Evolutionary conservation across 305 asterid species (phyloP), one percentile per base, ranked within the genome.

Genomic region (Fraxinus baroniana): DNA sequence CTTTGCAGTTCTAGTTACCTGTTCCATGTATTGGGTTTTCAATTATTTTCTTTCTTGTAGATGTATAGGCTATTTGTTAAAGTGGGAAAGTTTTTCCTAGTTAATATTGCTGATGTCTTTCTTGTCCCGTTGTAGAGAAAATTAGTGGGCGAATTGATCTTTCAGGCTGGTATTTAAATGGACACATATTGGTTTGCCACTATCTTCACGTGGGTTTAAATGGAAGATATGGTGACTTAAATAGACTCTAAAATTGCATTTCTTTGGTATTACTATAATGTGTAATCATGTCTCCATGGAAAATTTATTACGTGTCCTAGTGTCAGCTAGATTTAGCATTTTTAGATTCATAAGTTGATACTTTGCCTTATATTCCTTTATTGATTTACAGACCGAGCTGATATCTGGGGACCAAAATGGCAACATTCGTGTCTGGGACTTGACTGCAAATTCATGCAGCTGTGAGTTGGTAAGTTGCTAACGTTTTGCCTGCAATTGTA

Each of bases 331-430:
- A 22, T 60, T 60, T 60, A 22, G 72, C 72, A 3, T 20, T 62
- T 62, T 71, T 49, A 74, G 73, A 80, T 33, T 33, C 77, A 73
- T 37, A 46, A 10, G 36, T 28, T 76, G 37, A 39, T 44, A 32
- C 62, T 57, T 41, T 26, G 35, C 7, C 7, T 26, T 44, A 75
- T 57, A 13, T 22, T 72, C 74, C 77, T 70, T 72, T 24, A 84
- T 68, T 73, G 68, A 35, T 76, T 30, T 88, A 86, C 89, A 95
- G 98, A 95, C 93, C 57, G 99, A 95, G 89, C 89, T 95, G 87
- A 95, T 95, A 87, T 95, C 99, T 9, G 99, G 99, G 77, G 98
- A 95, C 87, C 99, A 94, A 87, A 93, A 95, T 88, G 99, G 99
- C 81, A 95, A 95, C 80, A 95, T 95, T 79, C 98, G 99, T 66